A percentile compares a stretch with the other conserved stretches of the same genome.
Conservation (phyloP, 805 yeast genomes). For the Saccharomycopsis microspora region DNA sequence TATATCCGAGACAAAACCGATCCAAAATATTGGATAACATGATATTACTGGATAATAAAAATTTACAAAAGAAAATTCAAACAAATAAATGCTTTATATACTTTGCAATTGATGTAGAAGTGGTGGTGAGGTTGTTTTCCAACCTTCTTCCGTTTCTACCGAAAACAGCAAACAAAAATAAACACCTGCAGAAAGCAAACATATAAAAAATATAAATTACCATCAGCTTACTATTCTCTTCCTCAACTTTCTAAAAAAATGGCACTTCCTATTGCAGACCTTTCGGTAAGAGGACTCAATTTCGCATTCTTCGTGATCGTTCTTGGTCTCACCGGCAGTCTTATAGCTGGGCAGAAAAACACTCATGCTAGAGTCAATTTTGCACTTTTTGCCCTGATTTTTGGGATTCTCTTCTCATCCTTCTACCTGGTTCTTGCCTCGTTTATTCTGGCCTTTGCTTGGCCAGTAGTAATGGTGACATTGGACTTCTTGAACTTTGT, state of each 20-base stretch:
- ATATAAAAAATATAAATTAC: too few relatives aligned
- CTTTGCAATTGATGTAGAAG: too few relatives aligned
- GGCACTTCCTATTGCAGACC: conserved; percentile 66
- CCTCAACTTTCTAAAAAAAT: conserved; percentile 16
- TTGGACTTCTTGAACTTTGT: conserved; percentile 83
- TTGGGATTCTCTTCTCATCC: conserved; percentile 70
- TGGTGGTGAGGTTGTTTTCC: too few relatives aligned
- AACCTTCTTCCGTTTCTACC: too few relatives aligned
- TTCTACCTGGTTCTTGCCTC: conserved; percentile 71
- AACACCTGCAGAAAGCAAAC: too few relatives aligned
- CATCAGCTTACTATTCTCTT: too few relatives aligned
- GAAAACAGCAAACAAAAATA: too few relatives aligned
- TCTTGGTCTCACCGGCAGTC: conserved; percentile 84
- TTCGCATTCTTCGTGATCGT: conserved; percentile 66
- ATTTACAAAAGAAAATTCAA: too few relatives aligned
- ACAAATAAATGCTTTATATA: too few relatives aligned
- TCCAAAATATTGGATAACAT: too few relatives aligned
- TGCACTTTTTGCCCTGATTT: conserved; percentile 78
- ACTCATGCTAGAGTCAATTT: conserved; percentile 74
- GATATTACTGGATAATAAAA: too few relatives aligned
- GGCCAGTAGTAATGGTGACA: conserved; percentile 68
- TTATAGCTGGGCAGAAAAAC: conserved; percentile 55
- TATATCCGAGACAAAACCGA: too few relatives aligned
- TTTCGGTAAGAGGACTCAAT: conserved; percentile 61
- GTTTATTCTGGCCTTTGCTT: conserved; percentile 68